Conservation (phyloP, 805 yeast genomes). For the Wickerhamomyces pijperi region DNA sequence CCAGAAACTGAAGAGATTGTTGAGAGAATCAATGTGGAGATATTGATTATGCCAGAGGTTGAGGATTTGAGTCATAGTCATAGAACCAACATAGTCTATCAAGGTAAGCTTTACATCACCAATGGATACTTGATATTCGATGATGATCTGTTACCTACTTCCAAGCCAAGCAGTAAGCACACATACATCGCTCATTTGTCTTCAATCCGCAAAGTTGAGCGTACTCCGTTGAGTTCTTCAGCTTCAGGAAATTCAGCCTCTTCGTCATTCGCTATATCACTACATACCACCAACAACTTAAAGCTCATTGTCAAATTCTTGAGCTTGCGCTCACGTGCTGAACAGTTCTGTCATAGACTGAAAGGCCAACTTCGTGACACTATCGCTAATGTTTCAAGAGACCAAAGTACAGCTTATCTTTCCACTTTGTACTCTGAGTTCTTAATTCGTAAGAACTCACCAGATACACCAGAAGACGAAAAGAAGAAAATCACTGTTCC, state of each 20-base stretch:
- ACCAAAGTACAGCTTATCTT: constrained; percentile 36
- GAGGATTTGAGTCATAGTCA: constrained; percentile 7
- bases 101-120: constrained; percentile 65
- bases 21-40: constrained; percentile 59
- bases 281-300: constrained; percentile 57
- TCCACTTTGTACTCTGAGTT: constrained; percentile 81
- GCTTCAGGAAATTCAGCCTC: too few species aligned
- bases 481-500: constrained; percentile 39
- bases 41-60: constrained; percentile 24
- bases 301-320: constrained; percentile 60
- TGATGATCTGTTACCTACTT: constrained; percentile 56
- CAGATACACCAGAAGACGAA: constrained; percentile 16
- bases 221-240: constrained; percentile 66
- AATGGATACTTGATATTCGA: constrained; percentile 67
- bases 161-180: constrained; percentile 26
- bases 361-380: constrained; percentile 34
- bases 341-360: constrained; percentile 62
- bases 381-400: too few species aligned
- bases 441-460: constrained; percentile 39
- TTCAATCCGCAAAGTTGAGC: constrained; percentile 73
- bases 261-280: constrained; percentile 49
- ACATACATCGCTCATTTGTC: constrained; percentile 63
- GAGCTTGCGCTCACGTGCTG: constrained; percentile 71
- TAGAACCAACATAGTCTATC: constrained; percentile 26
- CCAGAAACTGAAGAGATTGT: constrained; percentile 63